A percentile compares a stretch with the other conserved stretches of the same genome.
Evolutionary conservation across 805 yeast species (phyloP).

Genomic region (Peterozyma xylosa): DNA sequence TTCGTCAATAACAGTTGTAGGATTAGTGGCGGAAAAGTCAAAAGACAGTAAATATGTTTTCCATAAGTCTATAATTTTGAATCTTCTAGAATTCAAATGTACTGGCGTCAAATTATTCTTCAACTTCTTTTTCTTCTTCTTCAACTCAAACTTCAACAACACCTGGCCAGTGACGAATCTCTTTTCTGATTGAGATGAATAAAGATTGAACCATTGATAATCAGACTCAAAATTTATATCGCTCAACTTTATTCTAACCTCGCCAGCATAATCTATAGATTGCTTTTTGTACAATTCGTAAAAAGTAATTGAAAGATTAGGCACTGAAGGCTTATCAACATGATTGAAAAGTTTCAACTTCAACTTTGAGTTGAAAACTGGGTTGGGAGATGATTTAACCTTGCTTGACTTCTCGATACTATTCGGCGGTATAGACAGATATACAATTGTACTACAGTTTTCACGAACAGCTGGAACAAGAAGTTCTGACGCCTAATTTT

Average conservation of each 20-base stretch:
- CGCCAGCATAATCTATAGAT: conserved; percentile 18
- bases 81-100: neutral
- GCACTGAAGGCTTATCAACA: neutral
- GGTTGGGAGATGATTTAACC: conserved; percentile 3
- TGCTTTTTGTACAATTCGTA: conserved; percentile 3
- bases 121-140: conserved; percentile 1
- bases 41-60: too few species aligned
- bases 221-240: conserved; percentile 14
- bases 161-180: conserved; percentile 20
- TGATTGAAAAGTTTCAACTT: conserved; percentile 5
- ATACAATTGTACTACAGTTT: conserved; percentile 4
- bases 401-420: conserved; percentile 2
- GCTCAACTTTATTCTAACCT: conserved; percentile 16
- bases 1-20: conserved; percentile 4
- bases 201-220: conserved; percentile 14
- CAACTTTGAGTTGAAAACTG: conserved; percentile 6
- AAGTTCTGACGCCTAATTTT: conserved; percentile 5
- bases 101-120: neutral
- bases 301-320: conserved; percentile 3
- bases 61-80: too few species aligned
- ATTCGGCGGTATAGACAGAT: neutral
- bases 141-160: conserved; percentile 14
- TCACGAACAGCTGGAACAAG: conserved; percentile 1
- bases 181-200: conserved; percentile 17
- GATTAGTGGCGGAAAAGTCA: too few species aligned